Evolutionary conservation across 2,329 filamentous ascomycete genomes (phyloP).

Genomic region (Drechmeria coniospora): DNA sequence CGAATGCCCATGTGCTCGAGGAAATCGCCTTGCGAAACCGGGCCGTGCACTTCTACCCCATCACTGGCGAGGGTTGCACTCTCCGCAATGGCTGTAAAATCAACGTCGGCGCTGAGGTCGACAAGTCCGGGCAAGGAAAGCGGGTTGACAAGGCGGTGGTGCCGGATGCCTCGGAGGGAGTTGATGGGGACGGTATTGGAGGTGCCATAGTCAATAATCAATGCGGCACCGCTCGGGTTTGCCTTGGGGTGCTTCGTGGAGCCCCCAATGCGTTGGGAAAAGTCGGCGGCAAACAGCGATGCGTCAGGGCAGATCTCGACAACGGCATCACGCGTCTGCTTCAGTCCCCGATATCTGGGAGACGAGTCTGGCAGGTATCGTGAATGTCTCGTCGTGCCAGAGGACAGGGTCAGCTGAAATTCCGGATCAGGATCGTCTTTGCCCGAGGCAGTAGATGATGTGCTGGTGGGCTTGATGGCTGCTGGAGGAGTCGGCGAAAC

Average conservation of each 20-base stretch:
- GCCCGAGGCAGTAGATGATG: slow-evolving; percentile 27
- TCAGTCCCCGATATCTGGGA: slow-evolving; percentile 61
- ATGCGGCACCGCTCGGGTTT: slow-evolving; percentile 61
- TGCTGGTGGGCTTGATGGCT: slow-evolving; percentile 35
- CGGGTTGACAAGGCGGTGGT: slow-evolving; percentile 62
- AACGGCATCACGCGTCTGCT: slow-evolving; percentile 48
- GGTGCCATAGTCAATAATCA: slow-evolving; percentile 94
- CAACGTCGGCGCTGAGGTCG: slow-evolving; percentile 84
- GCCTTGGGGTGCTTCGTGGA: slow-evolving; percentile 37
- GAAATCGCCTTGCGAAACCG: slow-evolving; percentile 72
- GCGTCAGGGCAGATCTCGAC: slow-evolving; percentile 88
- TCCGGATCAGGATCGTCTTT: slow-evolving; percentile 49
- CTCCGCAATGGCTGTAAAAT: slow-evolving; percentile 79
- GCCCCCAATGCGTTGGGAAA: slow-evolving; percentile 74
- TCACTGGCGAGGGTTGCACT: slow-evolving; percentile 59
- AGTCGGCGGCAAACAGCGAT: slow-evolving; percentile 62
- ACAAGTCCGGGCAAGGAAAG: slow-evolving; percentile 68
- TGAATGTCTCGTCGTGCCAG: slow-evolving; percentile 63
- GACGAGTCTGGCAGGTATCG: slow-evolving; percentile 74
- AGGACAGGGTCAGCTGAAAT: slow-evolving; percentile 72
- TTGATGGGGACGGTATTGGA: slow-evolving; percentile 65
- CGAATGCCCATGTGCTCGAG: slow-evolving; percentile 68
- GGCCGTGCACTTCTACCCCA: slow-evolving; percentile 82
- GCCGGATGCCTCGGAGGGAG: slow-evolving; percentile 75
- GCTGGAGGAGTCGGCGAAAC: slow-evolving; percentile 50